Evolutionary conservation across 306 rosid genomes (phyloP).

Genomic region (Pterocarpus macrocarpus): DNA sequence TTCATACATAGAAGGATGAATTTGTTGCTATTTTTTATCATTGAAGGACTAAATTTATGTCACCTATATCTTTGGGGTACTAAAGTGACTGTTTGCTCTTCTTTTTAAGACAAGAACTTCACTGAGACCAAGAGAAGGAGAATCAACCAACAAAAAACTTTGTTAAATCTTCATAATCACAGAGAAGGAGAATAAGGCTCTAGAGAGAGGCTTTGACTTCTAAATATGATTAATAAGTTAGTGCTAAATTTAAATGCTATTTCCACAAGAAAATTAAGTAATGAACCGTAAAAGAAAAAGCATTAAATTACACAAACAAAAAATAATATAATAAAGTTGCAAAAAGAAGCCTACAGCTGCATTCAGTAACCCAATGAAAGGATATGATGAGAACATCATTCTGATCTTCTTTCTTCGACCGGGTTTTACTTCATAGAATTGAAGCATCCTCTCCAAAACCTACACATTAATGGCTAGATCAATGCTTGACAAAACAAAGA

Average conservation of each 20-base stretch:
- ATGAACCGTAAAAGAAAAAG: constrained; percentile 5
- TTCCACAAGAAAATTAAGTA: background rate
- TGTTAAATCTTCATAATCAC: background rate
- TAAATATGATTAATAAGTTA: background rate
- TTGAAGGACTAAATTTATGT: background rate
- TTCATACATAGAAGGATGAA: background rate
- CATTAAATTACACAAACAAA: constrained; percentile 1
- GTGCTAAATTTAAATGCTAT: constrained; percentile 6
- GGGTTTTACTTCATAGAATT: constrained; percentile 51
- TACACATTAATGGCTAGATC: constrained; percentile 47
- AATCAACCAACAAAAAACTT: background rate
- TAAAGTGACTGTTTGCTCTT: background rate
- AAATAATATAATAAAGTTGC: background rate
- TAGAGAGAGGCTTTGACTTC: background rate
- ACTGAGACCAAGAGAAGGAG: background rate
- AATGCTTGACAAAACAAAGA: background rate
- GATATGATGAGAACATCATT: constrained; percentile 59
- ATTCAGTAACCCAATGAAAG: constrained; percentile 79
- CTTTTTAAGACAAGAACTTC: background rate
- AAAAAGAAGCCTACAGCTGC: constrained; percentile 77
- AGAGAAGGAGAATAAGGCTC: background rate
- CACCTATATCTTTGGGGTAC: background rate
- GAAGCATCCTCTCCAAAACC: constrained; percentile 83
- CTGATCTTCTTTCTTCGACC: constrained; percentile 43
- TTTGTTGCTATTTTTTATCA: background rate